These are phyloP conservation scores for Apophysomyces variabilis DNA, from an alignment of 371 early-diverging fungal species.

Conservation along the genomic window DNA sequence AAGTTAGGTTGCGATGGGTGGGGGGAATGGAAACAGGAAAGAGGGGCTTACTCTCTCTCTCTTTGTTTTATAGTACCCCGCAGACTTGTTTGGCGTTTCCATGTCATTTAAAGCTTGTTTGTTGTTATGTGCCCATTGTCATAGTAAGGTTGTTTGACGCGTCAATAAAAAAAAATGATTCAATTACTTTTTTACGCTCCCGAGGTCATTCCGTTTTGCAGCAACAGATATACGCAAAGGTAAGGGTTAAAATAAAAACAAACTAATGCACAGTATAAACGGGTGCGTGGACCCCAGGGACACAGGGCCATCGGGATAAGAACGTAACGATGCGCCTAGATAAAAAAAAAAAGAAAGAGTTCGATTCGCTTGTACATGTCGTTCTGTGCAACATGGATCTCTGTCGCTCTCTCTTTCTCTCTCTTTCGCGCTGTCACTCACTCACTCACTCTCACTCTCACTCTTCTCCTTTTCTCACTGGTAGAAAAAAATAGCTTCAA, in stretches of 20 bases:
- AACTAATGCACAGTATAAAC: neutral
- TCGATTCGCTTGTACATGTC: too few relatives aligned
- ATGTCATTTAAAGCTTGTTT: too few relatives aligned
- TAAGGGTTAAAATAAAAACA: neutral
- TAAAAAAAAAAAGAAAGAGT: neutral
- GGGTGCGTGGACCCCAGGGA: conserved; percentile 10
- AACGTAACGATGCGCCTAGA: neutral
- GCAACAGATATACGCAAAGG: too few relatives aligned
- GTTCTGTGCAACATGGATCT: conserved; percentile 11
- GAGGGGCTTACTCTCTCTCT: neutral
- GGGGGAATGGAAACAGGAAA: neutral
- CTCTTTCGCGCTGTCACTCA: neutral
- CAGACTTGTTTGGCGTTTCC: too few relatives aligned
- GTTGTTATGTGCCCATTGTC: too few relatives aligned
- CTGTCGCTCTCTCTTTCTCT: neutral
- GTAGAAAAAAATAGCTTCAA: neutral
- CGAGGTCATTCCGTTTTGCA: neutral
- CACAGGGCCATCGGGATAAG: conserved; percentile 5
- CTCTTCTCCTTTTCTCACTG: conserved; percentile 1
- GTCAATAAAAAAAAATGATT: too few relatives aligned
- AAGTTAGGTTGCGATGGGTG: neutral
- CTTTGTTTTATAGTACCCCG: neutral
- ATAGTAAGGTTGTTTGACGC: too few relatives aligned
- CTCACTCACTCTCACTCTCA: too few relatives aligned
- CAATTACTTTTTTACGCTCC: too few relatives aligned